Evolutionary conservation across 345 rosid species (phyloP).

Genomic region (Ailanthus altissimus): DNA sequence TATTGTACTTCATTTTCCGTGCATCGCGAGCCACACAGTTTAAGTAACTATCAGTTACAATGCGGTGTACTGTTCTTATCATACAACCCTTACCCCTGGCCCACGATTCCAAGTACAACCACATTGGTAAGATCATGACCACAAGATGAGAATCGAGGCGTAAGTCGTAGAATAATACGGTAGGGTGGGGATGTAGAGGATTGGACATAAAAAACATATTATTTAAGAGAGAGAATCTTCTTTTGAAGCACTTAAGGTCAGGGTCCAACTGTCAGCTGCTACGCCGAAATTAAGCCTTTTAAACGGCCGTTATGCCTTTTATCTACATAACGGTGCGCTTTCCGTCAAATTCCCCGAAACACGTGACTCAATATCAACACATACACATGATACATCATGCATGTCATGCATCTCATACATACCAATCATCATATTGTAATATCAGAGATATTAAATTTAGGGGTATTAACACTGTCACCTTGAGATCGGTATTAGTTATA

Average conservation of each 20-base stretch:
- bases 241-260: conserved; percentile 22
- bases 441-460: too few relatives aligned
- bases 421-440: not conserved
- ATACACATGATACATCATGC: conserved; percentile 9
- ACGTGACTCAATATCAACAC: conserved; percentile 1
- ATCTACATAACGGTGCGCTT: conserved; percentile 18
- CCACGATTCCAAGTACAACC: not conserved
- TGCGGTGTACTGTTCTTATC: not conserved
- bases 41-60: not conserved
- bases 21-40: conserved; percentile 22
- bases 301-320: conserved; percentile 33
- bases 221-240: conserved; percentile 24
- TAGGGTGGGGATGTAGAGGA: not conserved
- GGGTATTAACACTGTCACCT: too few relatives aligned
- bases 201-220: conserved; percentile 22
- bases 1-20: not conserved
- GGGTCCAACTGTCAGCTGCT: conserved; percentile 34
- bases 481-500: too few relatives aligned
- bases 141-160: too few relatives aligned
- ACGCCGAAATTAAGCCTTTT: conserved; percentile 19
- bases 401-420: conserved; percentile 20
- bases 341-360: conserved; percentile 35
- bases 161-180: not conserved
- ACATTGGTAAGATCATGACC: not conserved
- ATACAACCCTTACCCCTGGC: not conserved